These are phyloP conservation scores for Lasiodiplodia hormozganensis DNA, from an alignment of 2,329 filamentous ascomycete species.

Conservation along the genomic window DNA sequence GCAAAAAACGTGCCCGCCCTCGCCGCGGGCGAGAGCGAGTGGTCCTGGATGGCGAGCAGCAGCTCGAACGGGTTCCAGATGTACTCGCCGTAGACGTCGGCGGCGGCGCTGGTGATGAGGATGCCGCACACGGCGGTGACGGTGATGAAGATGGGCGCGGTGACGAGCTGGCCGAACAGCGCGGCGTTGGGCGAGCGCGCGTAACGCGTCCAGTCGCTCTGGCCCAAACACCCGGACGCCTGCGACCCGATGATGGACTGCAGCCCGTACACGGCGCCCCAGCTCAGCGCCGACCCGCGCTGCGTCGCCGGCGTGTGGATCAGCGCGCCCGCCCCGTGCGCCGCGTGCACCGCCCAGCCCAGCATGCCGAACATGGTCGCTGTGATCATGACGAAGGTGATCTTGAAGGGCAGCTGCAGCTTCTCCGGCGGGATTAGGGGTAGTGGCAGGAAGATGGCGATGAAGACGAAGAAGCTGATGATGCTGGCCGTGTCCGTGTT, in stretches of 20 bases:
- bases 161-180: conserved; percentile 45
- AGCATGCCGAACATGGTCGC: conserved; percentile 35
- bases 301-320: conserved; percentile 47
- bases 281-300: conserved; percentile 47
- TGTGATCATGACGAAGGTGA: conserved; percentile 55
- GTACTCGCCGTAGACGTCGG: conserved; percentile 43
- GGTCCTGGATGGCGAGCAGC: conserved; percentile 37
- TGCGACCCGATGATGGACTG: conserved; percentile 52
- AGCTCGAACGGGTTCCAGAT: conserved; percentile 50
- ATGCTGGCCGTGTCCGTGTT: conserved; percentile 45
- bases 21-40: conserved; percentile 34
- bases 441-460: conserved; percentile 51
- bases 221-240: conserved; percentile 52
- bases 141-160: conserved; percentile 48
- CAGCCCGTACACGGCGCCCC: conserved; percentile 56
- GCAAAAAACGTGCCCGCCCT: conserved; percentile 41
- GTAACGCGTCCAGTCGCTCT: conserved; percentile 54
- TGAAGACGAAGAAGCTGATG: conserved; percentile 44
- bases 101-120: conserved; percentile 50
- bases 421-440: conserved; percentile 58
- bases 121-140: conserved; percentile 50
- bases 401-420: conserved; percentile 53
- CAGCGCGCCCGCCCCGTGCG: conserved; percentile 48
- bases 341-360: conserved; percentile 53
- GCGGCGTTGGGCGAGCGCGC: conserved; percentile 43